A percentile compares a stretch with the other conserved stretches of the same genome.
Conservation (phyloP, 73 alveolate species). For the Breviolum minutum region DNA sequence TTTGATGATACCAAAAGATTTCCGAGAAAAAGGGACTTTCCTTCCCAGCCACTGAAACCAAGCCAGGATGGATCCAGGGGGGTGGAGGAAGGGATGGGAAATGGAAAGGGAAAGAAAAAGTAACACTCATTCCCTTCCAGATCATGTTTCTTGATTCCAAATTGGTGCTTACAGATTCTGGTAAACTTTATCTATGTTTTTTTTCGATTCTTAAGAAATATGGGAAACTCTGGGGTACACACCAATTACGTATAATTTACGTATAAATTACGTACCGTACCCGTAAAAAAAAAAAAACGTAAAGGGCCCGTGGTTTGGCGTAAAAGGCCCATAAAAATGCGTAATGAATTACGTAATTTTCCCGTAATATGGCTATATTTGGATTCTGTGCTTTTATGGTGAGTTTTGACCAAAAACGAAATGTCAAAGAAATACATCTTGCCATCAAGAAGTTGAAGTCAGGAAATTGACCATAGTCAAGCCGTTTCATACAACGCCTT, state of each 20-base stretch:
- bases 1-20: too few species aligned
- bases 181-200: neutral
- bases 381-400: neutral
- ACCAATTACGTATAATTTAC: neutral
- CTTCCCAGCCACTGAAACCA: too few species aligned
- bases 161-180: too few species aligned
- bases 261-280: constrained; percentile 1
- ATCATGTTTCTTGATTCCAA: too few species aligned
- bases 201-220: neutral
- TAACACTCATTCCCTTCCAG: too few species aligned
- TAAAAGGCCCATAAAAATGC: neutral
- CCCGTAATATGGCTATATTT: neutral
- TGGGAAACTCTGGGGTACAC: neutral
- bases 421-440: neutral
- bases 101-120: too few species aligned
- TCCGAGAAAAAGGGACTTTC: too few species aligned
- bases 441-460: too few species aligned
- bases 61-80: too few species aligned
- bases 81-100: too few species aligned
- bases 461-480: too few species aligned
- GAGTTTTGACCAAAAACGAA: neutral
- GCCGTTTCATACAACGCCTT: neutral
- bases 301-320: neutral
- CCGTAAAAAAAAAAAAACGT: neutral
- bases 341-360: constrained; percentile 27